A percentile compares a stretch with the other conserved stretches of the same genome.
These are phyloP conservation scores for Patellifolia procumbens DNA, from an alignment of 179 eudicot genomes.

Conservation along the genomic window DNA sequence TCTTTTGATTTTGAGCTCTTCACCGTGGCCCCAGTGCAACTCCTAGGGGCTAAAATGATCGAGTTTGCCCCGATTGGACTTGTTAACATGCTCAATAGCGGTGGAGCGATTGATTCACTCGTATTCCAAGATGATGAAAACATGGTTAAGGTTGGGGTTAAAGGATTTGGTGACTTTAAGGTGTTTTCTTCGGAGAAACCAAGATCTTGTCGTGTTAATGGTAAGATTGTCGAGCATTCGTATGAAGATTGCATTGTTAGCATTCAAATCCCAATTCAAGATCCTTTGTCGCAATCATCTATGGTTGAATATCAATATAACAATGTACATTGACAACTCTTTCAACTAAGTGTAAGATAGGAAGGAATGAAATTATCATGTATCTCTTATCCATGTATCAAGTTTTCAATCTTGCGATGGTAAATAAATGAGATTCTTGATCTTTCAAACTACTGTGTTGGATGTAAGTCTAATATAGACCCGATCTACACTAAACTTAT, in stretches of 20 bases:
- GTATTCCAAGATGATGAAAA: slow-evolving; percentile 31
- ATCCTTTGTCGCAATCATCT: background rate
- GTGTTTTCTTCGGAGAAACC: slow-evolving; percentile 66
- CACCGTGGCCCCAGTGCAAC: slow-evolving; percentile 55
- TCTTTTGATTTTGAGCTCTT: slow-evolving; percentile 76
- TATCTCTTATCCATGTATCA: no score
- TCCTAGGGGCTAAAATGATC: slow-evolving; percentile 30
- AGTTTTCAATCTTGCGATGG: no score
- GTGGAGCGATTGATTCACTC: slow-evolving; percentile 67
- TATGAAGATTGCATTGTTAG: slow-evolving; percentile 53
- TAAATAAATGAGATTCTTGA: no score
- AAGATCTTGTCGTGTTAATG: slow-evolving; percentile 45
- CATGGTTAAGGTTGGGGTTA: slow-evolving; percentile 52
- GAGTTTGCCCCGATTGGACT: slow-evolving; percentile 80
- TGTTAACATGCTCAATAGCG: slow-evolving; percentile 77
- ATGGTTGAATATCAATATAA: background rate
- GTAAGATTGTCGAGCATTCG: slow-evolving; percentile 39
- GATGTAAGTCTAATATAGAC: no score
- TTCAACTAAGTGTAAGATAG: background rate
- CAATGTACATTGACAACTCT: background rate
- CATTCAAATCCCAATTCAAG: slow-evolving; percentile 25
- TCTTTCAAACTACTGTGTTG: no score
- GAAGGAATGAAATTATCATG: no score
- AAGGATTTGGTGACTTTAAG: slow-evolving; percentile 70
- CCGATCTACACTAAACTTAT: no score